Evolutionary conservation across 345 rosid species (phyloP).

Genomic region (Mercurialis annua): DNA sequence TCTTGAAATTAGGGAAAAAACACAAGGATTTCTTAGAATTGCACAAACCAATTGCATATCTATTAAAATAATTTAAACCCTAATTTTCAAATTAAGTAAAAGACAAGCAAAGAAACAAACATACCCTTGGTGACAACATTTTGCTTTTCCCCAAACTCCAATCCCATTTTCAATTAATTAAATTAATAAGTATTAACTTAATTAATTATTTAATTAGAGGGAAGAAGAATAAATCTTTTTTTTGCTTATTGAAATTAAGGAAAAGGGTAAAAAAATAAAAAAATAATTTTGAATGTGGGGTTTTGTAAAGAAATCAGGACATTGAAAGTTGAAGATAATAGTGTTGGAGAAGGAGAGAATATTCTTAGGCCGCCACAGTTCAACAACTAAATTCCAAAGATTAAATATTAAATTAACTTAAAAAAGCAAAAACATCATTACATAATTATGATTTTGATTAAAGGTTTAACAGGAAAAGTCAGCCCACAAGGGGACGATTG

Average conservation of each 20-base stretch:
- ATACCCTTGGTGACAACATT: slow-evolving; percentile 56
- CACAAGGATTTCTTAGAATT: slow-evolving; percentile 22
- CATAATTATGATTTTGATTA: slow-evolving; percentile 70
- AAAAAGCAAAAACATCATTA: slow-evolving; percentile 64
- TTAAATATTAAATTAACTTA: slow-evolving; percentile 39
- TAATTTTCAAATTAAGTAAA: slow-evolving; percentile 23
- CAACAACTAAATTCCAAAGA: slow-evolving; percentile 82
- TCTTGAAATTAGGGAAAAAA: slow-evolving; percentile 19
- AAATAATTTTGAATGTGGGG: slow-evolving; percentile 7
- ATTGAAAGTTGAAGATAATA: slow-evolving; percentile 42
- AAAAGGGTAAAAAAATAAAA: background rate
- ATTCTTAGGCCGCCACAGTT: slow-evolving; percentile 81
- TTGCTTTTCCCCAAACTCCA: slow-evolving; percentile 36
- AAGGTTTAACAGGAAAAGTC: slow-evolving; percentile 60
- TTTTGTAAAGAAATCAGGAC: slow-evolving; percentile 15
- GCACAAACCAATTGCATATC: slow-evolving; percentile 4
- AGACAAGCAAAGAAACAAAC: slow-evolving; percentile 48
- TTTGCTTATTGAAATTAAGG: background rate
- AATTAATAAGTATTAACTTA: background rate
- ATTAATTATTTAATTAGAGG: background rate
- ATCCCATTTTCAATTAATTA: background rate
- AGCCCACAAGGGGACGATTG: slow-evolving; percentile 83
- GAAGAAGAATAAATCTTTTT: background rate
- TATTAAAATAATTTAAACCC: background rate
- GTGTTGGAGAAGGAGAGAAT: slow-evolving; percentile 74